Conservation (phyloP, 2,329 filamentous ascomycete genomes). For the Diaporthe australafricana region DNA sequence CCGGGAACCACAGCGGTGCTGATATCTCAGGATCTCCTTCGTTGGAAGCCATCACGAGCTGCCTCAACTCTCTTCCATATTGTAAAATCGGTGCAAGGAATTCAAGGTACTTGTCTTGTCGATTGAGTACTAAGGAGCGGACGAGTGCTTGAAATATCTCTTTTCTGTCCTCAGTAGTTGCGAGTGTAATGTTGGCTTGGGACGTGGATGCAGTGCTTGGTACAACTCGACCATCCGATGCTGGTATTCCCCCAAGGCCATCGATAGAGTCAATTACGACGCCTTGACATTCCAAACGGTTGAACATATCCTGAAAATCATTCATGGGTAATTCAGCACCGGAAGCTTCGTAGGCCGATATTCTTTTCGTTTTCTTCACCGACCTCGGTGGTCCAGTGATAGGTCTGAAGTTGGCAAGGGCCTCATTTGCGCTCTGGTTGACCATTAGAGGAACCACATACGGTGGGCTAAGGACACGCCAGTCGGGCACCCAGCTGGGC, state of each 20-base stretch:
- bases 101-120: conserved; percentile 27
- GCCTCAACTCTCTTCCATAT: conserved; percentile 19
- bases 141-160: not conserved
- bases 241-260: not conserved
- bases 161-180: not conserved
- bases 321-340: not conserved
- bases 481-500: conserved; percentile 33
- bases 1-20: conserved; percentile 7
- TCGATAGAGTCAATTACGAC: conserved; percentile 22
- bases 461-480: conserved; percentile 18
- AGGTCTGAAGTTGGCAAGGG: conserved; percentile 32
- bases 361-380: not conserved
- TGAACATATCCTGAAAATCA: not conserved
- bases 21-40: not conserved
- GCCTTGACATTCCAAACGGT: conserved; percentile 18
- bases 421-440: conserved; percentile 29
- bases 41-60: not conserved
- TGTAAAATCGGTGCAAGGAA: not conserved
- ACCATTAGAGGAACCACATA: conserved; percentile 32
- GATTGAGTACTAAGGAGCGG: conserved; percentile 26
- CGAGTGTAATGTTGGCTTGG: not conserved
- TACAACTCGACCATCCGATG: not conserved
- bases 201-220: conserved; percentile 9
- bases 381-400: not conserved
- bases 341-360: conserved; percentile 12